Evolutionary conservation across 345 rosid species (phyloP).

Genomic region (Combretum micranthum): DNA sequence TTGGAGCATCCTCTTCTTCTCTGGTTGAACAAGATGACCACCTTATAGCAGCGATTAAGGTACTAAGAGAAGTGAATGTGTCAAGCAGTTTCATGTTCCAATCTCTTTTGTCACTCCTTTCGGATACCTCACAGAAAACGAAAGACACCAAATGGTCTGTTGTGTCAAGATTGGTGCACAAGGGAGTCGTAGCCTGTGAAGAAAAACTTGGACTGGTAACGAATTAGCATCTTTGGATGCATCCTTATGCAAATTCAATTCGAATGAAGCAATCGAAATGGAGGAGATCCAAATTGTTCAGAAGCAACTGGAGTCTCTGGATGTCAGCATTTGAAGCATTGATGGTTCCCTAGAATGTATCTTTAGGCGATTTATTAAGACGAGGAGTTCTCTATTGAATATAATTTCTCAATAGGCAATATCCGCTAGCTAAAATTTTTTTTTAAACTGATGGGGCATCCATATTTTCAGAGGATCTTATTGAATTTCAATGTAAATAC

Average conservation of each 20-base stretch:
- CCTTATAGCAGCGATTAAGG: conserved; percentile 29
- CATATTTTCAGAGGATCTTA: too few species aligned
- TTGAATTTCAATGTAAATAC: not conserved
- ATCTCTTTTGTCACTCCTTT: conserved; percentile 41
- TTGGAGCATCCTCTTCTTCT: not conserved
- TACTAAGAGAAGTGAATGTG: conserved; percentile 30
- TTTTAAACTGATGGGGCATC: not conserved
- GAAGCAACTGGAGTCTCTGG: conserved; percentile 40
- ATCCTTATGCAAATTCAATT: conserved; percentile 10
- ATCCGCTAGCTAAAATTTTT: too few species aligned
- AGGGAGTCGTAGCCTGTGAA: conserved; percentile 23
- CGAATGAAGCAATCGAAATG: not conserved
- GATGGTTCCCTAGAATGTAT: conserved; percentile 49
- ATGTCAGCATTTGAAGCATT: conserved; percentile 30
- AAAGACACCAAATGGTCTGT: conserved; percentile 36
- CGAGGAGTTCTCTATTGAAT: conserved; percentile 63
- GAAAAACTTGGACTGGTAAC: conserved; percentile 26
- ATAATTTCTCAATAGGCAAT: conserved; percentile 43
- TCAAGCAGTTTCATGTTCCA: conserved; percentile 30
- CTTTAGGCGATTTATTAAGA: conserved; percentile 50
- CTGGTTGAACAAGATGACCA: conserved; percentile 24
- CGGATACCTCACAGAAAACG: conserved; percentile 8
- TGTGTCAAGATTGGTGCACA: conserved; percentile 39
- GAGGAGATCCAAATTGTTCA: conserved; percentile 25
- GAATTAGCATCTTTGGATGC: conserved; percentile 40